These are phyloP conservation scores for Nematocida homosporus DNA, from an alignment of 371 early-diverging fungal genomes.

Conservation along the genomic window DNA sequence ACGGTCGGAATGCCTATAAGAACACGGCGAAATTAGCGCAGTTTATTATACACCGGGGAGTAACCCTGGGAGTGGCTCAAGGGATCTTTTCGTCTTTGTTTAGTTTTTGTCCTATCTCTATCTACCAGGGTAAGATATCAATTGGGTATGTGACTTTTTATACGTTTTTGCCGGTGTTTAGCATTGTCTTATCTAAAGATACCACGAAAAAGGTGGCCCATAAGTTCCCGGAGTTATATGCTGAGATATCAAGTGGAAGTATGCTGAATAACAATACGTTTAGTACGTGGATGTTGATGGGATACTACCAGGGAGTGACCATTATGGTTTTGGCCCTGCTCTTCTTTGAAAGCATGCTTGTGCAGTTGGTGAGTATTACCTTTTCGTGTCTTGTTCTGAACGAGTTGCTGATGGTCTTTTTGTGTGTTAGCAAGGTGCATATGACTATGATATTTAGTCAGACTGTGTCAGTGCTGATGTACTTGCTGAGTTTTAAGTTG, in stretches of 20 bases:
- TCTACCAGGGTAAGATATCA: conserved; percentile 78
- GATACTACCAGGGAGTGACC: conserved; percentile 84
- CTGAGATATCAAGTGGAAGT: conserved; percentile 84
- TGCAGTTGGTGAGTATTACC: conserved; percentile 86
- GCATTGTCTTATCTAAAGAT: conserved; percentile 83
- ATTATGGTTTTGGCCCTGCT: conserved; percentile 87
- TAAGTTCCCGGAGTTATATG: conserved; percentile 91
- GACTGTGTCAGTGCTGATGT: conserved; percentile 55
- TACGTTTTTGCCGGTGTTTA: conserved; percentile 92
- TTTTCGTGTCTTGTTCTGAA: conserved; percentile 92
- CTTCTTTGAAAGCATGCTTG: conserved; percentile 86
- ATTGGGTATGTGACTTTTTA: conserved; percentile 84
- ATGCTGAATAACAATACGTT: conserved; percentile 82
- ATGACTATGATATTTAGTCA: conserved; percentile 53
- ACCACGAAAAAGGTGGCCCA: conserved; percentile 81
- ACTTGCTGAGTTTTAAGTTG: conserved; percentile 57
- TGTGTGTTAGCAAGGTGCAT: conserved; percentile 70
- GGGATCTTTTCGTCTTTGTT: conserved; percentile 94
- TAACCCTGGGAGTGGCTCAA: conserved; percentile 92
- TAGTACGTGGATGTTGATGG: conserved; percentile 83
- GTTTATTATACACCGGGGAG: conserved; percentile 96
- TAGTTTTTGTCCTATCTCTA: conserved; percentile 89
- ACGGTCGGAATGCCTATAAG: conserved; percentile 80
- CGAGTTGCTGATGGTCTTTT: conserved; percentile 91
- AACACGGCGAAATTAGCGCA: conserved; percentile 87